These are phyloP conservation scores for Inga leiocalycina DNA, from an alignment of 306 rosid genomes.

Conservation along the genomic window DNA sequence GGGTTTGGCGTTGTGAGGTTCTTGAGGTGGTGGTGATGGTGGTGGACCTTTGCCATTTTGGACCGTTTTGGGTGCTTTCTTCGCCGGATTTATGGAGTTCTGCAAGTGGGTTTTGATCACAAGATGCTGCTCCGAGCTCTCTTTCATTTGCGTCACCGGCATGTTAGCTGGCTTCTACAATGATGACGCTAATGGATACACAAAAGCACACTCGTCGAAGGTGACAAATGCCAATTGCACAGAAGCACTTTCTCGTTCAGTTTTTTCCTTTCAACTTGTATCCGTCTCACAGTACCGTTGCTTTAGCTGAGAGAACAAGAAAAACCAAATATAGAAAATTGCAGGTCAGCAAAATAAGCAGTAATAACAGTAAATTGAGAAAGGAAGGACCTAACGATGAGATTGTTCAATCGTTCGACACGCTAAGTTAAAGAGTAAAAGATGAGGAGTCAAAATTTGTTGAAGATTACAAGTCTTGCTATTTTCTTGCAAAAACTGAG, in stretches of 20 bases:
- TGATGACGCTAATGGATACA: constrained; percentile 25
- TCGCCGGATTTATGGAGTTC: constrained; percentile 62
- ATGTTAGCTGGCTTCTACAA: constrained; percentile 44
- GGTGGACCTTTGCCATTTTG: constrained; percentile 89
- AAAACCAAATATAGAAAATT: constrained; percentile 45
- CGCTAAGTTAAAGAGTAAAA: constrained; percentile 40
- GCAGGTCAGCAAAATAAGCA: constrained; percentile 48
- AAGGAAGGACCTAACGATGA: constrained; percentile 45
- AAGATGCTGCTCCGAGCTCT: constrained; percentile 91
- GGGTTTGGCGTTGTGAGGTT: constrained; percentile 44
- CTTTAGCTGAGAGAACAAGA: constrained; percentile 39
- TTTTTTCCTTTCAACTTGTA: constrained; percentile 29
- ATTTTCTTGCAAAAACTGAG: constrained; percentile 40
- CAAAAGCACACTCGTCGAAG: constrained; percentile 32
- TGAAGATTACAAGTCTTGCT: constrained; percentile 46
- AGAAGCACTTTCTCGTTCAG: constrained; percentile 33
- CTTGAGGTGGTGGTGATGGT: constrained; percentile 54
- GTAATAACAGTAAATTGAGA: constrained; percentile 32
- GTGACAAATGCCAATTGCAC: constrained; percentile 37
- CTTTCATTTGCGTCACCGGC: constrained; percentile 96
- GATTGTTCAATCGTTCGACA: constrained; percentile 42
- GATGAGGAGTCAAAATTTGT: constrained; percentile 42
- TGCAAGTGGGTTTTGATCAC: constrained; percentile 87
- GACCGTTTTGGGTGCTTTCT: constrained; percentile 66
- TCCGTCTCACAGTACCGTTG: constrained; percentile 45